Percentiles rank a stretch among this genome's conserved stretches.
Conservation (phyloP, 805 yeast species). For the Candida taoyuanica region DNA sequence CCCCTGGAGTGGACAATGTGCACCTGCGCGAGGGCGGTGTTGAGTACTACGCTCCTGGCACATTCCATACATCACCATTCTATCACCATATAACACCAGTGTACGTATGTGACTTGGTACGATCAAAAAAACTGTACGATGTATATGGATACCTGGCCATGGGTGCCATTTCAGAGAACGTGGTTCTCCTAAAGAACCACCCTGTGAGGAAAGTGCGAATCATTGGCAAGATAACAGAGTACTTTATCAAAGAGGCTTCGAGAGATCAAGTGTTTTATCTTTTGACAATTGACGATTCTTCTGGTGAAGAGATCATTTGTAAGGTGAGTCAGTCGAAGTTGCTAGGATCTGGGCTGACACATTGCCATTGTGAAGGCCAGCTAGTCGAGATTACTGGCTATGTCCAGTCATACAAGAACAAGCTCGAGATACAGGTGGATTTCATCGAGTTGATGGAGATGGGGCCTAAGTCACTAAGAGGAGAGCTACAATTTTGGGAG, state of each 20-base stretch:
- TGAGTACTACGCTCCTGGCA: conserved; percentile 31
- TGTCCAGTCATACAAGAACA: conserved; percentile 12
- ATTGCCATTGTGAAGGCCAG: conserved; percentile 23
- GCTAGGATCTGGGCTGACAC: conserved; percentile 19
- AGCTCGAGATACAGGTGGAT: conserved; percentile 31
- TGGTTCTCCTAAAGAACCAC: conserved; percentile 36
- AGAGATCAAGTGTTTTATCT: conserved; percentile 19
- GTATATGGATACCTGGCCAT: conserved; percentile 28
- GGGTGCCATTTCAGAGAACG: conserved; percentile 13
- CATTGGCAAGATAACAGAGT: conserved; percentile 34
- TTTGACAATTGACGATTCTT: conserved; percentile 30
- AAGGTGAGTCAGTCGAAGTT: conserved; percentile 25
- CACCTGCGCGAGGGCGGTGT: conserved; percentile 23
- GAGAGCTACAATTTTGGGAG: conserved; percentile 37
- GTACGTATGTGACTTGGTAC: conserved; percentile 28
- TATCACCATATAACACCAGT: conserved; percentile 29
- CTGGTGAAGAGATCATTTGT: conserved; percentile 26
- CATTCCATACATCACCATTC: conserved; percentile 33
- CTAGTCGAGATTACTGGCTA: conserved; percentile 29
- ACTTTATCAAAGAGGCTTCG: conserved; percentile 18
- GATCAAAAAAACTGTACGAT: conserved; percentile 17
- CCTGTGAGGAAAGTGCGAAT: conserved; percentile 36
- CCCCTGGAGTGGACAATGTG: conserved; percentile 27
- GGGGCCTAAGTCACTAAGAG: conserved; percentile 21
- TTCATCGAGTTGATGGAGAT: conserved; percentile 22